Percentiles rank a stretch among this genome's conserved stretches.
These are phyloP conservation scores for Aspergillus diversus DNA, from an alignment of 495 filamentous ascomycete species.

Conservation along the genomic window DNA sequence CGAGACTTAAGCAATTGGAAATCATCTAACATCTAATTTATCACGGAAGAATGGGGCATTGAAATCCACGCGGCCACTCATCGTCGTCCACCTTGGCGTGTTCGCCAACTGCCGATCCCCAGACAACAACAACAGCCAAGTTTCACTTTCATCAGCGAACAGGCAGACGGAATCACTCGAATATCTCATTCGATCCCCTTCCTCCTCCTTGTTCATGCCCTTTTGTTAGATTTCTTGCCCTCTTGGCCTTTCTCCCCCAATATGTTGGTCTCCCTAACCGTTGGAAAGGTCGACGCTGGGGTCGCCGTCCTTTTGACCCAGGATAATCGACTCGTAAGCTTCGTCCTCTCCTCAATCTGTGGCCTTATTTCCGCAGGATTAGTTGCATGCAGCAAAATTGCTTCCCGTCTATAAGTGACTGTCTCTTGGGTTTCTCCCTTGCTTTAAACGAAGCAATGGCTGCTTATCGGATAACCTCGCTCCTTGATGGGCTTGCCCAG, in stretches of 20 bases:
- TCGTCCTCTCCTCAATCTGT: constrained; percentile 13
- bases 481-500: not conserved
- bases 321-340: constrained; percentile 90
- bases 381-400: constrained; percentile 14
- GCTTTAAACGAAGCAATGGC: constrained; percentile 4
- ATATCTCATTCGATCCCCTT: not conserved
- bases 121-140: constrained; percentile 19
- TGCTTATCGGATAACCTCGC: not conserved
- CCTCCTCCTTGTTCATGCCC: constrained; percentile 11
- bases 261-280: constrained; percentile 97
- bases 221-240: constrained; percentile 1
- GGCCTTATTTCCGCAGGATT: constrained; percentile 3
- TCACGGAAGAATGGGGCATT: not conserved
- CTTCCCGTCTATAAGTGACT: not conserved
- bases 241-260: constrained; percentile 22
- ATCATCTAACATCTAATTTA: no score
- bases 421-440: not conserved
- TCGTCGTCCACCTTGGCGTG: constrained; percentile 24
- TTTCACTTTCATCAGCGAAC: constrained; percentile 14
- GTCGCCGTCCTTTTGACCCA: constrained; percentile 95
- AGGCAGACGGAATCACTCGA: not conserved
- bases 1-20: no score
- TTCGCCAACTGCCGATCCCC: constrained; percentile 29
- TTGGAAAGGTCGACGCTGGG: constrained; percentile 98
- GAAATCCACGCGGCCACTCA: constrained; percentile 23